Evolutionary conservation across 2,329 filamentous ascomycete species (phyloP).

Genomic region (Cercospora berteroae): DNA sequence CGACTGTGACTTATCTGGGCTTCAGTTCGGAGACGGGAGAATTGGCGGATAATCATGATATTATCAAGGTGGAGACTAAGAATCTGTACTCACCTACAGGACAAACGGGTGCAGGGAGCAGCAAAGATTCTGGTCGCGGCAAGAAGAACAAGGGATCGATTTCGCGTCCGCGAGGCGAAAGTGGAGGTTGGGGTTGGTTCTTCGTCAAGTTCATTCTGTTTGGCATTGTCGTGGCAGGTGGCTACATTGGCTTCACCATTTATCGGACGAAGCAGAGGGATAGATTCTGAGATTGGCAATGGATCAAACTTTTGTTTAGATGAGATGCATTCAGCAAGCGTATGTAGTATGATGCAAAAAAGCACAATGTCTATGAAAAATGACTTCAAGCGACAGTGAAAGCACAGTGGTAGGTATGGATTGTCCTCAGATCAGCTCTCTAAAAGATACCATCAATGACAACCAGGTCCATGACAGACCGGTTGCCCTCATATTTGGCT

Average conservation of each 20-base stretch:
- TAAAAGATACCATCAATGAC: conserved; percentile 32
- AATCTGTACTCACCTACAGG: conserved; percentile 74
- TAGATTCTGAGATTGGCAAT: conserved; percentile 42
- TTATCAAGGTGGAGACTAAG: conserved; percentile 79
- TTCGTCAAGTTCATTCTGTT: conserved; percentile 82
- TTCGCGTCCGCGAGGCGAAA: conserved; percentile 37
- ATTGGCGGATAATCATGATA: conserved; percentile 96
- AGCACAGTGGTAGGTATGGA: background rate
- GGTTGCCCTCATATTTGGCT: conserved; percentile 38
- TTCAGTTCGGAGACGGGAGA: conserved; percentile 88
- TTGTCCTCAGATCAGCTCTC: conserved; percentile 39
- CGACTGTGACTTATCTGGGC: conserved; percentile 64
- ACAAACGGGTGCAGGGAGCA: conserved; percentile 41
- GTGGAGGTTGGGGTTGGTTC: conserved; percentile 66
- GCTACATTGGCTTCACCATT: conserved; percentile 80
- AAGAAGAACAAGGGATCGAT: conserved; percentile 52
- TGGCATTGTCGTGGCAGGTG: conserved; percentile 66
- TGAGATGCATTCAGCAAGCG: conserved; percentile 6
- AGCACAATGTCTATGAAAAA: conserved; percentile 12
- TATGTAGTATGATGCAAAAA: conserved; percentile 8
- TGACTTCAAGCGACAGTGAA: conserved; percentile 5
- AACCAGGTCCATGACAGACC: conserved; percentile 28
- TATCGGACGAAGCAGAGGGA: conserved; percentile 62
- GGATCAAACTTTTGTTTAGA: background rate
- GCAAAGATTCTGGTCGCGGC: conserved; percentile 28